These are phyloP conservation scores for Phytophthora cactorum DNA, from an alignment of 352 stramenopile species.

Conservation along the genomic window DNA sequence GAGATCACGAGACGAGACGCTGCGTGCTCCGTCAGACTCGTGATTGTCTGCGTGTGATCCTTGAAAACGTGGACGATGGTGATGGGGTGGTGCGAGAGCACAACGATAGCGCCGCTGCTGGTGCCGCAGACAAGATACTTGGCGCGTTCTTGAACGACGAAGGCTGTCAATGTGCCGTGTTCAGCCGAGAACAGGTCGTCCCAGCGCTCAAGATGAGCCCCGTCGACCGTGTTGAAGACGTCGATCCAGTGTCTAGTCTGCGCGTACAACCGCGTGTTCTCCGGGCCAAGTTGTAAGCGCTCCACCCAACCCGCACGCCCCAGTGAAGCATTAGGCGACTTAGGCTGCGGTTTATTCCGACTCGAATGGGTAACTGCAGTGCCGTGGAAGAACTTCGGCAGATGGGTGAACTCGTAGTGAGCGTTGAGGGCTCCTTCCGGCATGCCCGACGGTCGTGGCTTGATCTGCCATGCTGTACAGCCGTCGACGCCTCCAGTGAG, in stretches of 20 bases:
- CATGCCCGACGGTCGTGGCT: slow-evolving; percentile 35
- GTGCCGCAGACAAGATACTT: slow-evolving; percentile 74
- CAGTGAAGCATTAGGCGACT: slow-evolving; percentile 13
- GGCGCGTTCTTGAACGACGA: slow-evolving; percentile 68
- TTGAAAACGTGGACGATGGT: slow-evolving; percentile 72
- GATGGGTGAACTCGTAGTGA: slow-evolving; percentile 61
- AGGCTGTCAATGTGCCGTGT: slow-evolving; percentile 65
- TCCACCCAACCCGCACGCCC: slow-evolving; percentile 50
- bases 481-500: slow-evolving; percentile 70
- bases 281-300: slow-evolving; percentile 52
- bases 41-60: slow-evolving; percentile 68
- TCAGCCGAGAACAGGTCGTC: slow-evolving; percentile 56
- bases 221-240: slow-evolving; percentile 60
- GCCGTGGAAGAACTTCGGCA: slow-evolving; percentile 55
- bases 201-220: slow-evolving; percentile 56
- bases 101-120: slow-evolving; percentile 58
- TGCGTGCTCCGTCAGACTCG: slow-evolving; percentile 55
- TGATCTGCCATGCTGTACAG: slow-evolving; percentile 68
- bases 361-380: slow-evolving; percentile 3
- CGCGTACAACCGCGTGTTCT: slow-evolving; percentile 53
- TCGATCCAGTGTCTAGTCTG: slow-evolving; percentile 56
- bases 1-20: slow-evolving; percentile 67
- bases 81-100: slow-evolving; percentile 63
- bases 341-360: slow-evolving; percentile 20
- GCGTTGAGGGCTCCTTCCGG: slow-evolving; percentile 54